Conservation (phyloP, 2,329 filamentous ascomycete genomes). For the Pseudogymnoascus sp. region DNA sequence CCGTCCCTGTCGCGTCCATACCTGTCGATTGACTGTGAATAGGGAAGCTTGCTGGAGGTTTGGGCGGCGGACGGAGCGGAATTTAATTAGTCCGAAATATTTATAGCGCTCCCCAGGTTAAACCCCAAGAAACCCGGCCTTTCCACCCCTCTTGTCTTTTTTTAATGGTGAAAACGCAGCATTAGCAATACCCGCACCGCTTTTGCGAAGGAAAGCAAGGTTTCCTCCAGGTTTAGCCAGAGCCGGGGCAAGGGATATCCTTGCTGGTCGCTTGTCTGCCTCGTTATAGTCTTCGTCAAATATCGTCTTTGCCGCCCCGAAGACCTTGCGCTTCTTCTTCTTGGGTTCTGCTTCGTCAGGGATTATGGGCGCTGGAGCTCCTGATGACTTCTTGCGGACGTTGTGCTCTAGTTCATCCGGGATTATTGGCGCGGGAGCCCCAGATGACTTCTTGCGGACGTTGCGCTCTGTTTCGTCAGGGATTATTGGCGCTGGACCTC, state of each 20-base stretch:
- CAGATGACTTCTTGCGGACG: not conserved
- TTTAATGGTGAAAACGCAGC: conserved; percentile 66
- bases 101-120: conserved; percentile 14
- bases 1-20: conserved; percentile 4
- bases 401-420: conserved; percentile 45
- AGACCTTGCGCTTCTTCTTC: conserved; percentile 68
- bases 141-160: conserved; percentile 56
- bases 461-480: not conserved
- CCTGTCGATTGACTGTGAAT: conserved; percentile 4
- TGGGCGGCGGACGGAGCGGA: not conserved
- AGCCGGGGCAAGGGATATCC: conserved; percentile 27
- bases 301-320: conserved; percentile 56
- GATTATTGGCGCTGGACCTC: not conserved
- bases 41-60: conserved; percentile 1
- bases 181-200: conserved; percentile 28
- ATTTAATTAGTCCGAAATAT: not conserved
- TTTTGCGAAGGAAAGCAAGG: conserved; percentile 16
- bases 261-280: conserved; percentile 31
- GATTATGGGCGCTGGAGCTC: not conserved
- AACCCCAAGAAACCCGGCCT: conserved; percentile 47
- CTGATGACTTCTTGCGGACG: not conserved
- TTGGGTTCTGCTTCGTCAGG: conserved; percentile 32
- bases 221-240: conserved; percentile 24
- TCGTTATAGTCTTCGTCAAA: conserved; percentile 66
- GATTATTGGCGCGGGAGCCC: conserved; percentile 1